Evolutionary conservation across 805 yeast genomes (phyloP).

Genomic region (Soucietia sequanensis): DNA sequence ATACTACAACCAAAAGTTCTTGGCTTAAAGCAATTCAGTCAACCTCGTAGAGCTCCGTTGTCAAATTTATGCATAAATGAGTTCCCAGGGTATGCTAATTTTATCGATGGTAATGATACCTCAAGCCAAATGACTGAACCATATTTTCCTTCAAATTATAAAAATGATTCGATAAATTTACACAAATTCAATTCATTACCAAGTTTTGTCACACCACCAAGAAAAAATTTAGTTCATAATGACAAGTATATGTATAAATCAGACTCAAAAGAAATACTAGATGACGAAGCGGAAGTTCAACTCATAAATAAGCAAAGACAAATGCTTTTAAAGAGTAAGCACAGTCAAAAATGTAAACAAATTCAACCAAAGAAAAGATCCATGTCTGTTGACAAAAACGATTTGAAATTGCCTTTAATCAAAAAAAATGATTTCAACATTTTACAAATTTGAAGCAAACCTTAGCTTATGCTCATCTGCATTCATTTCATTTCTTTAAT

Average conservation of each 20-base stretch:
- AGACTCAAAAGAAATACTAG: slow-evolving; percentile 8
- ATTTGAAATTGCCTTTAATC: slow-evolving; percentile 31
- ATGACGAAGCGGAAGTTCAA: slow-evolving; percentile 11
- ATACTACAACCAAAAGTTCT: slow-evolving; percentile 32
- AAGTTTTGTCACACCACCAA: slow-evolving; percentile 34
- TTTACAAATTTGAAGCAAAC: too few relatives aligned
- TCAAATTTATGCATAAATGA: slow-evolving; percentile 25
- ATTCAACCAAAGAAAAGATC: slow-evolving; percentile 28
- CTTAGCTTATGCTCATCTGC: too few relatives aligned
- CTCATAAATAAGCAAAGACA: slow-evolving; percentile 8
- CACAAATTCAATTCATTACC: slow-evolving; percentile 33
- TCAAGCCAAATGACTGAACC: slow-evolving; percentile 21
- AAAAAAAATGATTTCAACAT: slow-evolving; percentile 31
- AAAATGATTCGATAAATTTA: slow-evolving; percentile 22
- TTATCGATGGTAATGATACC: slow-evolving; percentile 1
- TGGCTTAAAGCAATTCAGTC: slow-evolving; percentile 7
- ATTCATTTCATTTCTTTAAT: too few relatives aligned
- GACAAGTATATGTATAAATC: slow-evolving; percentile 20
- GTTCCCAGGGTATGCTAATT: slow-evolving; percentile 27
- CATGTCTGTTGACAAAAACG: slow-evolving; percentile 39
- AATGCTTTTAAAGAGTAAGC: too few relatives aligned
- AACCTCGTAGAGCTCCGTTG: slow-evolving; percentile 22
- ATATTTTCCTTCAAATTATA: slow-evolving; percentile 29
- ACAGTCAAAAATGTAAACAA: too few relatives aligned
- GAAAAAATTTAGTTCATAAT: slow-evolving; percentile 15